Conservation (phyloP, 495 filamentous ascomycete genomes). For the Durotheca rogersii region DNA sequence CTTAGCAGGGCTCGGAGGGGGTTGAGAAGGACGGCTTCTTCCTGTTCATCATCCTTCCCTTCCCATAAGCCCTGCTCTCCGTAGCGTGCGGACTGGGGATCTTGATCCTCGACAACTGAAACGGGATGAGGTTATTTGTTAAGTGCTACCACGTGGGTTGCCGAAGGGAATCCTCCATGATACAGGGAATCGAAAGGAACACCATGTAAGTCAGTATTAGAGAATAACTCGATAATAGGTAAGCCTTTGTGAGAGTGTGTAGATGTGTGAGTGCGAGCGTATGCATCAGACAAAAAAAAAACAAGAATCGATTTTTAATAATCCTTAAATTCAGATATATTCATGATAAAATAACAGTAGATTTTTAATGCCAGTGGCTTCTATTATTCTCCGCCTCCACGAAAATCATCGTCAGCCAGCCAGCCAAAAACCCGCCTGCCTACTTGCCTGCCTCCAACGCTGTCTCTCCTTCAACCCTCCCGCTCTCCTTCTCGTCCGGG, state of each 20-base stretch:
- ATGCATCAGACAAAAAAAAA: too few relatives aligned
- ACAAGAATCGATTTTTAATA: too few relatives aligned
- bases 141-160: constrained; percentile 23
- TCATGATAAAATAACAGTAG: background rate
- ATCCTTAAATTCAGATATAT: too few relatives aligned
- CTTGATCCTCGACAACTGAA: constrained; percentile 19
- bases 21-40: too few relatives aligned
- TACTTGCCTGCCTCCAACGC: background rate
- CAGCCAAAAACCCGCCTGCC: too few relatives aligned
- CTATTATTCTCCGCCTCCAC: background rate
- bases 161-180: constrained; percentile 21
- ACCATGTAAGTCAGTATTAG: too few relatives aligned
- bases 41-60: background rate
- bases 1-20: too few relatives aligned
- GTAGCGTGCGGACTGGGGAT: constrained; percentile 18
- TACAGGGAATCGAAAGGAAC: constrained; percentile 1
- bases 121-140: constrained; percentile 19
- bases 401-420: background rate
- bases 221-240: too few relatives aligned
- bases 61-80: constrained; percentile 2
- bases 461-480: background rate
- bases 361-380: background rate
- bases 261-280: too few relatives aligned
- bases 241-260: too few relatives aligned
- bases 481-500: too few relatives aligned